Conservation (phyloP, 257 asterid species). For the Ballota nigra region DNA sequence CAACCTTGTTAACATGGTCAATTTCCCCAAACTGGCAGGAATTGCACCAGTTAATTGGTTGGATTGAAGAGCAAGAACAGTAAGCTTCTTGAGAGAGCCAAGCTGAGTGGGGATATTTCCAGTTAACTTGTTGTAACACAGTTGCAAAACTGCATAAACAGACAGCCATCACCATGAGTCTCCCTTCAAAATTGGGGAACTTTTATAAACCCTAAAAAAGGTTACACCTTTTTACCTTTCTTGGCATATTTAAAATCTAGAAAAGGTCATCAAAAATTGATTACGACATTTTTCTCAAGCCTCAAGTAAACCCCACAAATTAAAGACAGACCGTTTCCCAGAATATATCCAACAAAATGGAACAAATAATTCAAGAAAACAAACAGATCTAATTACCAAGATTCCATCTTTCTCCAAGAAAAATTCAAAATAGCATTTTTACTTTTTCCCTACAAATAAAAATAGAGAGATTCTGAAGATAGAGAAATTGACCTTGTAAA, state of each 20-base stretch:
- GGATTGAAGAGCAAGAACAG: constrained; percentile 84
- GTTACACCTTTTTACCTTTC: background rate
- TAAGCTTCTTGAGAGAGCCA: constrained; percentile 63
- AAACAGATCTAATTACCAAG: constrained; percentile 32
- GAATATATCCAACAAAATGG: background rate
- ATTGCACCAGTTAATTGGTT: constrained; percentile 84
- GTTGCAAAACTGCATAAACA: constrained; percentile 70
- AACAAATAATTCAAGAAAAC: background rate
- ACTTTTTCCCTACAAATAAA: background rate
- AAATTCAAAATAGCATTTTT: constrained; percentile 15
- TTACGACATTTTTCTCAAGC: background rate
- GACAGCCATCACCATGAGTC: background rate
- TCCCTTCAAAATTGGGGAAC: background rate
- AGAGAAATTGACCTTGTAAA: constrained; percentile 62
- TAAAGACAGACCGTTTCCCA: background rate
- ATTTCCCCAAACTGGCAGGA: constrained; percentile 79
- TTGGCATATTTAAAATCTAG: background rate
- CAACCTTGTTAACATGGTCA: constrained; percentile 63
- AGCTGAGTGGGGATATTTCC: constrained; percentile 80
- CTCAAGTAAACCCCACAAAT: background rate
- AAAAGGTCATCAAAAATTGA: background rate
- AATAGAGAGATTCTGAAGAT: background rate
- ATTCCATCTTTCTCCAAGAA: constrained; percentile 11
- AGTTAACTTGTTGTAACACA: constrained; percentile 72
- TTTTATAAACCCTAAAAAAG: background rate